phyloP scores from a whole-genome alignment of 2,329 filamentous ascomycete genomes.

The Cladophialophora yegresii region DNA sequence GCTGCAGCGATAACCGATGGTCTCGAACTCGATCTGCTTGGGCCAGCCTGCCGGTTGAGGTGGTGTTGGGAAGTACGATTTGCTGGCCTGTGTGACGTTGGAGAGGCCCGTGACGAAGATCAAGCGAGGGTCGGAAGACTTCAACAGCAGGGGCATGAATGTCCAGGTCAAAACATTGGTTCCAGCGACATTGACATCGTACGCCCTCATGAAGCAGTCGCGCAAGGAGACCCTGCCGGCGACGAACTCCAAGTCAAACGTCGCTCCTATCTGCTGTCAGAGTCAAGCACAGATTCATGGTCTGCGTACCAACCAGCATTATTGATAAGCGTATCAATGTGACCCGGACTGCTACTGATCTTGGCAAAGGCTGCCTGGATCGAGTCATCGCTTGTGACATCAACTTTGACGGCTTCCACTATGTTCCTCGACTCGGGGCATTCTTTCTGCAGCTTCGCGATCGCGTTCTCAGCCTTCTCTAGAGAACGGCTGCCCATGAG shows the following conservation, averaged over 20 bases:
- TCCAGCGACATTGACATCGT: slow-evolving; percentile 37
- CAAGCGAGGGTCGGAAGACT: slow-evolving; percentile 33
- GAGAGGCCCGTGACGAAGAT: slow-evolving; percentile 46
- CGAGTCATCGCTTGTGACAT: slow-evolving; percentile 40
- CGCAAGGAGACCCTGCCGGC: slow-evolving; percentile 42
- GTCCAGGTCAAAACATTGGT: slow-evolving; percentile 29
- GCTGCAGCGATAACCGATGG: slow-evolving; percentile 43
- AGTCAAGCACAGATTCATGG: background rate
- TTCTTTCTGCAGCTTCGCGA: slow-evolving; percentile 22
- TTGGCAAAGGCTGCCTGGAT: slow-evolving; percentile 38
- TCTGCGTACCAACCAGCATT: slow-evolving; percentile 37
- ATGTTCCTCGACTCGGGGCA: slow-evolving; percentile 29
- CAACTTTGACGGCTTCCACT: slow-evolving; percentile 40
- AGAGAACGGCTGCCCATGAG: slow-evolving; percentile 28
- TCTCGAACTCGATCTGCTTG: slow-evolving; percentile 39
- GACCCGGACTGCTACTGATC: slow-evolving; percentile 38
- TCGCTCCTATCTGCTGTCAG: slow-evolving; percentile 25
- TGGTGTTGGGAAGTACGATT: slow-evolving; percentile 29
- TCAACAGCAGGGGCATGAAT: slow-evolving; percentile 41
- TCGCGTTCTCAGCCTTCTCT: slow-evolving; percentile 25
- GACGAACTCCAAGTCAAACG: slow-evolving; percentile 40
- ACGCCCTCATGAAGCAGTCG: slow-evolving; percentile 44
- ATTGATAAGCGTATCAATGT: slow-evolving; percentile 42
- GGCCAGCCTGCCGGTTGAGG: slow-evolving; percentile 48
- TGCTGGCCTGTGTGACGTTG: slow-evolving; percentile 19